Evolutionary conservation across 2,329 filamentous ascomycete species (phyloP).

Genomic region (Penicillium sp.): DNA sequence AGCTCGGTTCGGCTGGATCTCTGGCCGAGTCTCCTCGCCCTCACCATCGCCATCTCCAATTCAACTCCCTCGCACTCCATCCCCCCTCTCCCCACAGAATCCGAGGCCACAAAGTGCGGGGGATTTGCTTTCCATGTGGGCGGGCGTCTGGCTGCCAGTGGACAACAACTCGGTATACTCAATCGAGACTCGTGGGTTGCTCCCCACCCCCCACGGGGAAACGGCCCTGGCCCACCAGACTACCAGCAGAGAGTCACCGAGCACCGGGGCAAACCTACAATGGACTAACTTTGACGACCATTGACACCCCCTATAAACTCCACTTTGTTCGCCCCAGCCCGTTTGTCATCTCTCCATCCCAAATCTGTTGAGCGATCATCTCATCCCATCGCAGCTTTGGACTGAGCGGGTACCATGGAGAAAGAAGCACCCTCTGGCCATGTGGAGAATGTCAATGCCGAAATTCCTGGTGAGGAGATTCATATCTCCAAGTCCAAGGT

Average conservation of each 20-base stretch:
- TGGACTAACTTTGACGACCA: neutral
- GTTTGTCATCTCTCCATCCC: no score
- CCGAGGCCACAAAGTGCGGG: neutral
- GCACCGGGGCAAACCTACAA: neutral
- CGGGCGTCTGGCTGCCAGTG: neutral
- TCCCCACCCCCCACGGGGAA: neutral
- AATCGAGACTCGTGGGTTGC: neutral
- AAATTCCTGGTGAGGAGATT: neutral
- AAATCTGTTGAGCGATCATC: neutral
- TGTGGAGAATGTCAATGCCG: neutral
- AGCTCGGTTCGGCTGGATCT: neutral
- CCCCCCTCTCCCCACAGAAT: neutral
- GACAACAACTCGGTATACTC: neutral
- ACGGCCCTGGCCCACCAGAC: neutral
- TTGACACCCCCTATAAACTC: neutral
- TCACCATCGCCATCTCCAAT: no score
- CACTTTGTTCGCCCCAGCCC: neutral
- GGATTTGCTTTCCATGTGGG: conserved; percentile 3
- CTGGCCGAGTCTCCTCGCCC: neutral
- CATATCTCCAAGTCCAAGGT: conserved; percentile 1
- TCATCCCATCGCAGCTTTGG: neutral
- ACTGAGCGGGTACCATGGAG: neutral
- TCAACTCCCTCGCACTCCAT: neutral
- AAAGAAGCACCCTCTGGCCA: neutral
- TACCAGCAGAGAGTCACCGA: neutral